Evolutionary conservation across 192 early-diverging fungal genomes (phyloP), one percentile per base, ranked within the genome.

Genomic region (Chytriomyces sp.): DNA sequence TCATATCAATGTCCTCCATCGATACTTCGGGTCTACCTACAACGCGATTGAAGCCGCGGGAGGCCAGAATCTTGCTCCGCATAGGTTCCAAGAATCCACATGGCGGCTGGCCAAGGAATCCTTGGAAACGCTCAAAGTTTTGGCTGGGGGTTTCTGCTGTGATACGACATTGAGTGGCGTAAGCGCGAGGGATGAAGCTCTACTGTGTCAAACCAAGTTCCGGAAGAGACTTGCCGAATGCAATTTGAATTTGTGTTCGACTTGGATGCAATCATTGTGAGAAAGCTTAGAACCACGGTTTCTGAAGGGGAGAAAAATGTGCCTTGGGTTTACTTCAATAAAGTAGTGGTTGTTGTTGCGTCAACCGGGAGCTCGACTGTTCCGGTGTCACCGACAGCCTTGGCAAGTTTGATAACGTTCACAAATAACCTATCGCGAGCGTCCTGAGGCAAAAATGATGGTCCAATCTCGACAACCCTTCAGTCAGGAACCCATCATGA

Each of bases 161-260:
- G 34, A 98, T 90, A 77, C 96, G 93, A 77, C 94, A 96, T 82
- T 98, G 95, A 72, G 97, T 96, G 32, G 96, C 94, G 75, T 88
- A 91, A 25, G 14, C 83, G 44, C 93, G 92, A 67, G 88, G 74
- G 58, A 82, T 73, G 72, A 97, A 93, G 52, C 84, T 85, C 28
- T 94, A 88, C 79, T 97, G 95, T 26, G 86, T 85, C n/a, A 97
- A 65, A 49, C 90, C 89, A 25, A 97, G 85, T 36, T 93, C 88
- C 4, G 87, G 80, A 55, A 98, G 82, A 10, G 90, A 72, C 56
- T 86, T 88, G 57, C 96, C 96, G 0, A 93, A 91, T 28, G 96
- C 96, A 70, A 98, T 94, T 76, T 95, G 92, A 73, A 98, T 92
- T 78, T 98, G 96, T 99, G 96, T 82, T 99, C 96, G 26, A 99